Conservation (phyloP, 1,139 yeast genomes). For the Nakaseomyces kungkrabaensis region DNA sequence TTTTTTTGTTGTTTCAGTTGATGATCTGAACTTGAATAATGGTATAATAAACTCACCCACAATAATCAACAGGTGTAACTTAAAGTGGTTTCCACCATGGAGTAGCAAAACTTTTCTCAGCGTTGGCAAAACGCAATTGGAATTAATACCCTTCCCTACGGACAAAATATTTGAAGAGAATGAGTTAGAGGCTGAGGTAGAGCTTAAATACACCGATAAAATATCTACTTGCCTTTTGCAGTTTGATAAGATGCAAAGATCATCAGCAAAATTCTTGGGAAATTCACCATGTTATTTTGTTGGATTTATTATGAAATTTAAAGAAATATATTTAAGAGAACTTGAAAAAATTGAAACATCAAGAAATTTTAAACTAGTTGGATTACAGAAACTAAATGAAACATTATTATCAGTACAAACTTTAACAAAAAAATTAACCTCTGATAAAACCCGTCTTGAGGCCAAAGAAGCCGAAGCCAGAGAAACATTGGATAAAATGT, state of each 20-base stretch:
- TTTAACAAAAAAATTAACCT: slow-evolving; percentile 44
- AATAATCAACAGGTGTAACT: slow-evolving; percentile 77
- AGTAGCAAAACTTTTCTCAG: background rate
- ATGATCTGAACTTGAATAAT: slow-evolving; percentile 32
- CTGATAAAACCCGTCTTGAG: slow-evolving; percentile 42
- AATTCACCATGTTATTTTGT: slow-evolving; percentile 51
- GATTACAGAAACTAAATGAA: slow-evolving; percentile 67
- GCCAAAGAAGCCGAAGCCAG: slow-evolving; percentile 62
- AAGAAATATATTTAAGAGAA: slow-evolving; percentile 34
- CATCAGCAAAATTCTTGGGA: no score
- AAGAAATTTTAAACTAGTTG: slow-evolving; percentile 64
- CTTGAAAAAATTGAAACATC: slow-evolving; percentile 48
- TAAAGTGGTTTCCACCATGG: slow-evolving; percentile 51
- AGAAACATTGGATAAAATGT: slow-evolving; percentile 61
- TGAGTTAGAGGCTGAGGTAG: no score
- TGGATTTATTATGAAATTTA: slow-evolving; percentile 42
- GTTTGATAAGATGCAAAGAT: background rate
- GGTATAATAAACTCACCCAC: slow-evolving; percentile 75
- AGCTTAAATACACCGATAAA: background rate
- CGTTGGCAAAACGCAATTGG: background rate
- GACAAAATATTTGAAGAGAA: background rate
- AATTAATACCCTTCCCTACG: background rate
- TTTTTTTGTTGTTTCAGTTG: slow-evolving; percentile 63
- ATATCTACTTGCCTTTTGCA: background rate
- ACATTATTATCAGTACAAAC: slow-evolving; percentile 66